Percentiles rank a stretch among this genome's conserved stretches.
Conservation (phyloP, 441 rosid genomes). For the Dalechampia spathulata region DNA sequence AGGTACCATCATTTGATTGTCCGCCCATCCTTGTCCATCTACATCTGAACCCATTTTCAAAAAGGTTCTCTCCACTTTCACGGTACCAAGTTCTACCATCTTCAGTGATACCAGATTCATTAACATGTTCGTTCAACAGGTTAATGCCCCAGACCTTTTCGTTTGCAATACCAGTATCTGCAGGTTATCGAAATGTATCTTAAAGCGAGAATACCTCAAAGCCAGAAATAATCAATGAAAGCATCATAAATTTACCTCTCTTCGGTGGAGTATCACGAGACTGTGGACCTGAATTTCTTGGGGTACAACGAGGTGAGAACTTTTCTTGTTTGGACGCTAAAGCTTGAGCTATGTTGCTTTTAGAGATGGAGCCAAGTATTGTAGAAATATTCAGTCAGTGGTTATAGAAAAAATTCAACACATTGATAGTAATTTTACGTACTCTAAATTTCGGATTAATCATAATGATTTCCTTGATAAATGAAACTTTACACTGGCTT, state of each 20-base stretch:
- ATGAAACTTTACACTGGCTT: no score
- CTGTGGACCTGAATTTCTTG: slow-evolving; percentile 81
- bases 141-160: slow-evolving; percentile 97
- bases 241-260: slow-evolving; percentile 66
- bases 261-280: slow-evolving; percentile 92
- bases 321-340: slow-evolving; percentile 71
- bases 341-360: slow-evolving; percentile 45
- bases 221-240: no score
- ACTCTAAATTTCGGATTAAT: no score
- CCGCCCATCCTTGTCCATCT: slow-evolving; percentile 99
- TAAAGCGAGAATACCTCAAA: no score
- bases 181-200: slow-evolving; percentile 9
- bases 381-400: no score
- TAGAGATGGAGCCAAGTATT: no score
- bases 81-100: slow-evolving; percentile 90
- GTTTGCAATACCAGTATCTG: slow-evolving; percentile 96
- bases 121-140: slow-evolving; percentile 72
- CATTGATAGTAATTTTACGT: no score
- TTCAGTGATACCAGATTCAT: slow-evolving; percentile 82
- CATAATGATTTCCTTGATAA: no score
- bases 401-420: no score
- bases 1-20: slow-evolving; percentile 60
- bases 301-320: slow-evolving; percentile 76
- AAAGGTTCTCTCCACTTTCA: slow-evolving; percentile 84
- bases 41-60: slow-evolving; percentile 85